Base-by-base conservation (phyloP, 73 alveolate genomes). In the Tetrahymena elliotti region DNA sequence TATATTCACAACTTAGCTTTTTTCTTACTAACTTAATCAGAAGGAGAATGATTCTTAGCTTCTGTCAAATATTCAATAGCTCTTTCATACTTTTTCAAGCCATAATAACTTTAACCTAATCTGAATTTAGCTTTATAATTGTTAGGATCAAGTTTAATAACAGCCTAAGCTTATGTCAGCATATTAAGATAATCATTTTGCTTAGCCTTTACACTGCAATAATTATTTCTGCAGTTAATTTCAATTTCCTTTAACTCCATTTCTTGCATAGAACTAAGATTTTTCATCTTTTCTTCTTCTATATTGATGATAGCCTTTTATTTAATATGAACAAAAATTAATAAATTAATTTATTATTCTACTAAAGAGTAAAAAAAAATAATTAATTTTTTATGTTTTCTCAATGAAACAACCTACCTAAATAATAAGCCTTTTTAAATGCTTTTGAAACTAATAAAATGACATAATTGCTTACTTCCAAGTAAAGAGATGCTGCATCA, bases 81-180 rank as follows among this genome's bases (percentile, higher is more conserved):
- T 38, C 96, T 96, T 93, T 96, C 97, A 96, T 53, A 95, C 94
- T 95, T 96, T 52, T 96, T 88, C 93, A 95, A 94, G 31, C 97
- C 96, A 54, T 94, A 95, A 39, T 96, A 93, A 12, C 98, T 98
- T 68, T 96, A 96, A 3, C 98, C 99, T 96, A 96, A 84, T 95
- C 98, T 94, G 53, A 95, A 97, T 93, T 96, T 96, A 38, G 97
- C 99, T 83, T 96, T 97, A 52, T 54, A 35, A 88, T 94, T 94
- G 27, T 83, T 39, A 4, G 31, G 52, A 33, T 94, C 96, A 41
- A 83, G 41, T 0, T 94, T 93, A 35, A 94, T 22, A 13, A 94
- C 95, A 35, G 53, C 84, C 52, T 47, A 33, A 7, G 95, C 92
- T 52, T 94, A 52, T 11, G 53, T 36, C 41, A 39, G 31, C 27